These are phyloP conservation scores for Trichoderma harzianum DNA, from an alignment of 2,329 filamentous ascomycete genomes.

Conservation along the genomic window DNA sequence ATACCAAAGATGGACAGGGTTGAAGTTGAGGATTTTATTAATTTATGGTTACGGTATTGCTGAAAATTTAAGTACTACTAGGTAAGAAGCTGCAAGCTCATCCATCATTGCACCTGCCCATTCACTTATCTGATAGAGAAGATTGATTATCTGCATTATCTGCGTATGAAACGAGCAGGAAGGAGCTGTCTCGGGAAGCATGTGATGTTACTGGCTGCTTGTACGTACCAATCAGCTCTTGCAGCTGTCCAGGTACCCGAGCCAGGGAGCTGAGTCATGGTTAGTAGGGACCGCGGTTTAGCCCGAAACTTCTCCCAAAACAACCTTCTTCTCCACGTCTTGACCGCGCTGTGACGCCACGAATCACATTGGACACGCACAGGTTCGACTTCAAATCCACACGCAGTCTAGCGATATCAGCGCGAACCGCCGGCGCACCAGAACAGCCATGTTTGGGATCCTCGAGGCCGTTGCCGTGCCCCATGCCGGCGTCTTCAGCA, in stretches of 20 bases:
- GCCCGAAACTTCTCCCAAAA: slow-evolving; percentile 21
- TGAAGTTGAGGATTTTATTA: neutral
- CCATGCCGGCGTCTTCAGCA: slow-evolving; percentile 35
- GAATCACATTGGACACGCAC: slow-evolving; percentile 21
- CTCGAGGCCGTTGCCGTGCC: slow-evolving; percentile 39
- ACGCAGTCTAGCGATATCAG: slow-evolving; percentile 18
- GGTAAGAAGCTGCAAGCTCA: neutral
- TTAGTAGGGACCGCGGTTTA: slow-evolving; percentile 21
- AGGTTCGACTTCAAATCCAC: slow-evolving; percentile 23
- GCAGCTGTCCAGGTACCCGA: neutral
- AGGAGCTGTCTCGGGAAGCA: neutral
- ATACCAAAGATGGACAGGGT: neutral
- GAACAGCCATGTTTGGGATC: slow-evolving; percentile 39
- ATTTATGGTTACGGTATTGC: neutral
- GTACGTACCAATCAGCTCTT: slow-evolving; percentile 3
- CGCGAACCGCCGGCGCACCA: slow-evolving; percentile 5
- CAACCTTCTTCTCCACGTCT: slow-evolving; percentile 17
- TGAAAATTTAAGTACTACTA: neutral
- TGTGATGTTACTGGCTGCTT: neutral
- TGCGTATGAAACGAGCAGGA: neutral
- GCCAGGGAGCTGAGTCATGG: slow-evolving; percentile 11
- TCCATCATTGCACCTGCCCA: neutral
- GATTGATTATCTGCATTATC: neutral
- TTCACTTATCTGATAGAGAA: neutral
- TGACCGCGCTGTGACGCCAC: slow-evolving; percentile 18